Evolutionary conservation across 2,329 filamentous ascomycete species (phyloP), one percentile per base, ranked within the genome.

Genomic region (Beauveria sp.): DNA sequence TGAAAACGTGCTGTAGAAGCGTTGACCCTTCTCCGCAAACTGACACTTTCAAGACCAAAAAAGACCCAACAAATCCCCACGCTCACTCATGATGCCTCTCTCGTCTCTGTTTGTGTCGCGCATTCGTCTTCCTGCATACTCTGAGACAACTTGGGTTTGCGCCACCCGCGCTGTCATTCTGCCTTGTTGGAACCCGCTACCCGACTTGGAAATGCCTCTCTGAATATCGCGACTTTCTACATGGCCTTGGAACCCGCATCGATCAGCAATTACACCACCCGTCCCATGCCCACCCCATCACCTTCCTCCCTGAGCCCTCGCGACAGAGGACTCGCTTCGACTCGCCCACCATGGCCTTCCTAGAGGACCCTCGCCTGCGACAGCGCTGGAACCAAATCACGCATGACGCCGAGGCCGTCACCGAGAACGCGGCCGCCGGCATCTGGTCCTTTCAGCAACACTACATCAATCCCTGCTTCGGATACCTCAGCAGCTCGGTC

Each of bases 371-470:
- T 64, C 90, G 93, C 70, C 86, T 96, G 74, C 91, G 93, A 67
- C 92, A 96, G 75, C 91, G 90, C 68, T 91, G 96, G 84, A 96
- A 97, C 73, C 91, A 95, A 71, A 88, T 97, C 72, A 88, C 90
- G 7, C 89, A 95, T 67, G 96, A 93, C 70, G 86, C 96, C 74
- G 93, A 97, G 75, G 84, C 89, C 38, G 91, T 91, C 52, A 96
- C 96, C 63, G 91, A 96, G 73, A 88, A 90, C 61, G 92, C 93
- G n/a, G 93, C 95, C 63, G 91, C 90, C 53, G 88, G 89, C 61
- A 89, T 98, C 70, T 98, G 93, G 83, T 86, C 87, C 63, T 95
- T 97, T 71, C 87, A 90, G 61, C 91, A 96, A 71, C 81, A 85
- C 68, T 97, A 96, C 75, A 81, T 98, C 68, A 85, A 81, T 62